Evolutionary conservation across 176 grass and related monocot species (phyloP).

Genomic region (Chloris gayana): DNA sequence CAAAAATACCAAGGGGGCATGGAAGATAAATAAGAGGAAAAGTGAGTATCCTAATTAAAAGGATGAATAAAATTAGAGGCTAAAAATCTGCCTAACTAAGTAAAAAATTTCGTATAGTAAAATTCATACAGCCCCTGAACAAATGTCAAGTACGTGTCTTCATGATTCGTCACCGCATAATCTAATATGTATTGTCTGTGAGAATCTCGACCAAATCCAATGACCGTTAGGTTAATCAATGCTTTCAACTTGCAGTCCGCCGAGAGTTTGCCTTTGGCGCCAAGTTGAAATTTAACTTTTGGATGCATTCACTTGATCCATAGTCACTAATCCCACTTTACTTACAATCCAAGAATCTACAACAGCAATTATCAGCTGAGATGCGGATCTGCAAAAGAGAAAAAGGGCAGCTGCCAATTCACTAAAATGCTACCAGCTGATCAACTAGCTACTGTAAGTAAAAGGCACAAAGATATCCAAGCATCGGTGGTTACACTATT

Average conservation of each 20-base stretch:
- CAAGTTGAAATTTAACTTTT: slow-evolving; percentile 32
- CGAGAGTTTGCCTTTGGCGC: slow-evolving; percentile 37
- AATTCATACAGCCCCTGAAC: background rate
- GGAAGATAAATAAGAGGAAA: too few species aligned
- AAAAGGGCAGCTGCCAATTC: background rate
- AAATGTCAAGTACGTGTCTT: background rate
- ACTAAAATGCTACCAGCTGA: background rate
- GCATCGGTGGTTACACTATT: slow-evolving; percentile 11
- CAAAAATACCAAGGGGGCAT: too few species aligned
- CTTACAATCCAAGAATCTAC: slow-evolving; percentile 43
- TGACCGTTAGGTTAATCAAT: slow-evolving; percentile 27
- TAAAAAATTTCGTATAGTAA: background rate
- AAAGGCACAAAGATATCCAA: slow-evolving; percentile 7
- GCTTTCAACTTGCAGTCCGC: slow-evolving; percentile 7
- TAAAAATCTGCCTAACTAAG: background rate
- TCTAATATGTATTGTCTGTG: background rate
- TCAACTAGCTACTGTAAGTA: background rate
- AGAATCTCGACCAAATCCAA: slow-evolving; percentile 19
- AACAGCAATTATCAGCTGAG: slow-evolving; percentile 12
- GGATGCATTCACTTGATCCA: background rate
- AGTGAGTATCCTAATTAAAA: too few species aligned
- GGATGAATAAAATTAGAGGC: too few species aligned
- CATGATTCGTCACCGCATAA: background rate
- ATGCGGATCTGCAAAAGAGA: slow-evolving; percentile 16
- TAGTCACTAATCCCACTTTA: slow-evolving; percentile 30